Conservation (phyloP, 108 stramenopile species). For the Mayamaea pseudoterrestris region DNA sequence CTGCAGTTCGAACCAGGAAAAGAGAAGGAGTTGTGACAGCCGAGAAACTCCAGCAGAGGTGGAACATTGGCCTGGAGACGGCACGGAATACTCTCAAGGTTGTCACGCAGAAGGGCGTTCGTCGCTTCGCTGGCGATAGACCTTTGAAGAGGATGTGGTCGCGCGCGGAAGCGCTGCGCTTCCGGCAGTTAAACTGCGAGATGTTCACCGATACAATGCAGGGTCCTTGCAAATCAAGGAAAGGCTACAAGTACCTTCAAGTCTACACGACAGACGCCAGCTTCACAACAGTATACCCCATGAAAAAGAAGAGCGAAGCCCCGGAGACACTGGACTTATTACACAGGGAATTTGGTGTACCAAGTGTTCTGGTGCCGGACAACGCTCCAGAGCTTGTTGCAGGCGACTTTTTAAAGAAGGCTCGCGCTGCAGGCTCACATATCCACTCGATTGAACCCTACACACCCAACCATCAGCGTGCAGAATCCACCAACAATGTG, state of each 20-base stretch:
- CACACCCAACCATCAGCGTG: constrained; percentile 15
- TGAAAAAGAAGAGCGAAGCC: constrained; percentile 11
- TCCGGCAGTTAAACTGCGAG: constrained; percentile 3
- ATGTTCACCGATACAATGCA: constrained; percentile 19
- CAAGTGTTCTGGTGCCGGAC: constrained; percentile 16
- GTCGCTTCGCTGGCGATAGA: background rate
- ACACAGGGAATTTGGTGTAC: constrained; percentile 18
- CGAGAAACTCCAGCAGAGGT: background rate
- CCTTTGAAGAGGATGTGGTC: no score
- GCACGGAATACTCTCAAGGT: background rate
- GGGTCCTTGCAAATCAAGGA: background rate
- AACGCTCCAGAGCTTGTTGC: constrained; percentile 13
- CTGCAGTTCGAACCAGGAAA: background rate
- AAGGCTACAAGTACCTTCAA: constrained; percentile 14
- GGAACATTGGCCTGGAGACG: constrained; percentile 12
- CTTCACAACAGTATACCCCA: constrained; percentile 12
- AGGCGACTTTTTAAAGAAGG: constrained; percentile 16
- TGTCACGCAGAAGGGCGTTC: background rate
- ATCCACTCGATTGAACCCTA: constrained; percentile 12
- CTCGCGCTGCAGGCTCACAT: background rate
- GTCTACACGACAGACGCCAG: constrained; percentile 9
- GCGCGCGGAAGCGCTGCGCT: constrained; percentile 9
- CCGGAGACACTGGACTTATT: constrained; percentile 14
- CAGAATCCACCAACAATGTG: constrained; percentile 17
- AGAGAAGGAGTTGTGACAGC: no score